Conservation (phyloP, 1,139 yeast species). For the Candida albicans region DNA sequence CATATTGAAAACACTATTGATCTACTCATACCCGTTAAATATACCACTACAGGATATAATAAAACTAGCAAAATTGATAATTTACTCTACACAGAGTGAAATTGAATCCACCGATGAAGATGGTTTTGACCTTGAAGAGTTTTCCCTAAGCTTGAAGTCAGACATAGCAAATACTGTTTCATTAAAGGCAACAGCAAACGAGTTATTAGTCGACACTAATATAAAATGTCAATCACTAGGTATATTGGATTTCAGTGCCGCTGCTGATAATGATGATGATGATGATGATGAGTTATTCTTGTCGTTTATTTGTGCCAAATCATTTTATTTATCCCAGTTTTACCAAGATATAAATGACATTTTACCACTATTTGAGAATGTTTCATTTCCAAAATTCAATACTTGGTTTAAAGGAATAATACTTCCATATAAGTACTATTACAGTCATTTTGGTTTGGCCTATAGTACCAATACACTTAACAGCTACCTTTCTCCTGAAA, state of each 20-base stretch:
- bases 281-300: constrained; percentile 14
- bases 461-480: constrained; percentile 15
- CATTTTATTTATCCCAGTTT: constrained; percentile 23
- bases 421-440: constrained; percentile 32
- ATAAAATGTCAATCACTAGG: constrained; percentile 7
- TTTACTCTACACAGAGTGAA: constrained; percentile 6
- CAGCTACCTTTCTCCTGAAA: constrained; percentile 17
- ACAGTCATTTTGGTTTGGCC: constrained; percentile 26
- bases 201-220: constrained; percentile 15
- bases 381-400: constrained; percentile 20
- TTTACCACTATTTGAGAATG: constrained; percentile 18
- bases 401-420: constrained; percentile 32
- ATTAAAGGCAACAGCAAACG: constrained; percentile 19
- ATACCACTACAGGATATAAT: constrained; percentile 9
- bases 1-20: constrained; percentile 16
- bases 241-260: background rate
- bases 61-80: constrained; percentile 12
- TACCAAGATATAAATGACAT: constrained; percentile 18
- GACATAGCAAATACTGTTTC: constrained; percentile 14
- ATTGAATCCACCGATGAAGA: constrained; percentile 16
- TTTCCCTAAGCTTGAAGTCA: constrained; percentile 14
- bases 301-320: constrained; percentile 26
- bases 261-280: constrained; percentile 4
- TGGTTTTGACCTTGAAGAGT: constrained; percentile 20
- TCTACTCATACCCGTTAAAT: constrained; percentile 17